These are phyloP conservation scores for Gonapodya sp. DNA, from an alignment of 192 early-diverging fungal genomes.

Conservation along the genomic window DNA sequence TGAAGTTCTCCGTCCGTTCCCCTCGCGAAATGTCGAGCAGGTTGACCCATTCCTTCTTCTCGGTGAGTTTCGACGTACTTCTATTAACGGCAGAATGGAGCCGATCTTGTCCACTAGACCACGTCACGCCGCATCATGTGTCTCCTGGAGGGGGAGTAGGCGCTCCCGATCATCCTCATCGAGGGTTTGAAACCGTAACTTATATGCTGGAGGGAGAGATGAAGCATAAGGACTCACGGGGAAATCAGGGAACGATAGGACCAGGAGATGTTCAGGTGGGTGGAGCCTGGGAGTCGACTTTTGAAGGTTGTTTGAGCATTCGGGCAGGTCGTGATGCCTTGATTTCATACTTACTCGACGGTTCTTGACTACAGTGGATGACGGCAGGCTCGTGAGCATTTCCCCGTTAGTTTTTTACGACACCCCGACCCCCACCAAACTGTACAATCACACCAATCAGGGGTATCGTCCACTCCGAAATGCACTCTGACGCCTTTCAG, in stretches of 20 bases:
- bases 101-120: no score
- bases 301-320: not conserved
- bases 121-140: not conserved
- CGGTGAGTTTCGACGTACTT: not conserved
- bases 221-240: conserved; percentile 68
- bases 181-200: conserved; percentile 74
- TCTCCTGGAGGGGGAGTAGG: conserved; percentile 43
- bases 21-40: not conserved
- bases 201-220: conserved; percentile 58
- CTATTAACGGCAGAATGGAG: no score
- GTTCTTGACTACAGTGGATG: conserved; percentile 55
- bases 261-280: conserved; percentile 39
- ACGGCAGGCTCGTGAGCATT: conserved; percentile 39
- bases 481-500: conserved; percentile 39
- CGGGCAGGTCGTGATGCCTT: not conserved
- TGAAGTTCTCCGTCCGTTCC: not conserved
- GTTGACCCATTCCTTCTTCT: conserved; percentile 5
- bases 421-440: not conserved
- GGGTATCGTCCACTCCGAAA: conserved; percentile 67
- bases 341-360: not conserved
- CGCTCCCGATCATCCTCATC: conserved; percentile 65
- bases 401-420: not conserved
- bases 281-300: not conserved
- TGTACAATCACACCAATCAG: not conserved
- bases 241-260: conserved; percentile 56